These are phyloP conservation scores for Akanthomyces dipterigenus DNA, from an alignment of 2,329 filamentous ascomycete species.

Conservation along the genomic window DNA sequence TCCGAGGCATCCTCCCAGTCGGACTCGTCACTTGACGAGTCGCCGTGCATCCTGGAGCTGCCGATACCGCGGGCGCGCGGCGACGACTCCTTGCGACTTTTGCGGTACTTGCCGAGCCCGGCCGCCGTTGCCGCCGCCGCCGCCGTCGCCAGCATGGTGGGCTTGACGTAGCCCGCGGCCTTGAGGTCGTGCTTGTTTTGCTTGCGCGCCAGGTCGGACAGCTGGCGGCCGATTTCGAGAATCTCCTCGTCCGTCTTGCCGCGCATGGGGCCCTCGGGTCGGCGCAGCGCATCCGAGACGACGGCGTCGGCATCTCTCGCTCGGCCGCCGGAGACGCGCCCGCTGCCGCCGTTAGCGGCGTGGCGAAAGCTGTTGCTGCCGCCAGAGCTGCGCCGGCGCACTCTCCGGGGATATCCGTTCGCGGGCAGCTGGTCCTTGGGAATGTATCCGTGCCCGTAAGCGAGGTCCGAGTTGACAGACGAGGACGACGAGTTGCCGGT, in stretches of 20 bases:
- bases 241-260: conserved; percentile 52
- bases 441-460: conserved; percentile 57
- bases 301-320: conserved; percentile 8
- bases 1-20: conserved; percentile 54
- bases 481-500: conserved; percentile 55
- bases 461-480: conserved; percentile 60
- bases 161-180: conserved; percentile 26
- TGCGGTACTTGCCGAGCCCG: conserved; percentile 33
- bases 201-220: conserved; percentile 45
- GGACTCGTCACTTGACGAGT: conserved; percentile 38
- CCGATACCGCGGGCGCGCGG: conserved; percentile 29
- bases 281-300: background rate
- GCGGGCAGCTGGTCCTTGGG: conserved; percentile 27
- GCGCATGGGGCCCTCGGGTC: conserved; percentile 13
- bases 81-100: conserved; percentile 28
- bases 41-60: conserved; percentile 33
- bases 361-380: conserved; percentile 17
- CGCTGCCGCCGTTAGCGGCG: background rate
- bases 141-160: conserved; percentile 27
- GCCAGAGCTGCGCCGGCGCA: conserved; percentile 17
- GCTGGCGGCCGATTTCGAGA: conserved; percentile 45
- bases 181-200: conserved; percentile 45
- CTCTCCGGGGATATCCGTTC: no score
- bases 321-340: background rate
- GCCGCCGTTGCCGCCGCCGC: conserved; percentile 35